Base-by-base conservation (phyloP, 176 grass and related monocot species). In the Rhipidocladum racemiflorum region DNA sequence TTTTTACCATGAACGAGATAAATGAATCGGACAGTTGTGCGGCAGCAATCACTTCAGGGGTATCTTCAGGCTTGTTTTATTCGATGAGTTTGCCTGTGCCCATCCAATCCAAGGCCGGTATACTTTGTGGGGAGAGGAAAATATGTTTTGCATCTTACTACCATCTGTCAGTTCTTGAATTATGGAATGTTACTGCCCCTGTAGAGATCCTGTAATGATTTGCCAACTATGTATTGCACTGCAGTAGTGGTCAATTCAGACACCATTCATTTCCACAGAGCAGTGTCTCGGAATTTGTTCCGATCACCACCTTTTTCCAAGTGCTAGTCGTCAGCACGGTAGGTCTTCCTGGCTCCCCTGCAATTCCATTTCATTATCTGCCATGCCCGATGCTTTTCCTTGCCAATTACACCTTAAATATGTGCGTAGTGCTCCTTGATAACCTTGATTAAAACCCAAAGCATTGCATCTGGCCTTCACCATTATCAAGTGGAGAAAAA, bases 401-500 rank as follows among this genome's bases (percentile, higher is more conserved):
- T 51, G 67, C 13, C 67, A 69, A 83, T 68, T 74, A 48, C 68
- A 53, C 45, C 84, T 90, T 90, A 83, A 90, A 83, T 79, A 83
- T 83, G 9, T 23, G 45, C 62, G 39, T 87, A 83, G 88, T 90
- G 88, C 88, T 79, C 61, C 55, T 60, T 83, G 88, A 90, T 86
- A 74, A 83, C 51, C 67, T 50, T 83, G 70, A 83, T 90, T 73
- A 57, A 67, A 86, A 83, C 49, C 25, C 65, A 72, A 86, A 86
- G 83, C 78, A 50, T 50, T 72, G 35, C 39, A 90, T 90, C 78
- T 90, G 88, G 84, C 60, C 84, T 66, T 74, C 88, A 83, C 74
- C 88, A 83, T 68, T 86, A 59, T 78, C 79, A 78, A 90, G 88
- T 86, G 83, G 78, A 50, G 78, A 30, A 68, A 90, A 90, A 90